Conservation (phyloP, 345 rosid genomes). For the Citrus reticulata region DNA sequence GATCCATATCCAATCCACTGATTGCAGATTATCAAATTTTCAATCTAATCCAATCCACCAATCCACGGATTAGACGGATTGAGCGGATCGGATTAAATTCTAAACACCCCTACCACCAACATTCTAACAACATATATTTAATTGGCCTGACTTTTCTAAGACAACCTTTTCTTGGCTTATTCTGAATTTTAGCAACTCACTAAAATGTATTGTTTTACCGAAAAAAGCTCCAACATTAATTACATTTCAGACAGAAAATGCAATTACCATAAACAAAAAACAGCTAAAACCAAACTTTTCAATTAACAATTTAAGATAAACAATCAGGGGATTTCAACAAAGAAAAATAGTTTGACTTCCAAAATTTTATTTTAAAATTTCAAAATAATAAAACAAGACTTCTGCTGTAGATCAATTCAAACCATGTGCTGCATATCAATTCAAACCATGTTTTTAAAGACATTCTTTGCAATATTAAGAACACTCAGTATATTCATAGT, state of each 20-base stretch:
- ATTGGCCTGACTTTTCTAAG: background rate
- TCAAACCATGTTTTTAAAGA: too few relatives aligned
- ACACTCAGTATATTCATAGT: too few relatives aligned
- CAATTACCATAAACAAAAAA: background rate
- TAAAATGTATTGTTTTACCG: background rate
- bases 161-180: background rate
- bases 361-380: background rate
- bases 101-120: background rate
- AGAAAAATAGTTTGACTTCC: too few relatives aligned
- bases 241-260: background rate
- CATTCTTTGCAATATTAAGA: too few relatives aligned
- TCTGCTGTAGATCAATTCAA: background rate
- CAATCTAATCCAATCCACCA: too few relatives aligned
- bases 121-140: background rate
- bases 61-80: too few relatives aligned
- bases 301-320: background rate
- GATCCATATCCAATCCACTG: too few relatives aligned
- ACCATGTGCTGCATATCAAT: too few relatives aligned
- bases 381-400: background rate
- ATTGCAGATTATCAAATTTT: too few relatives aligned
- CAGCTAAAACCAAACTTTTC: background rate
- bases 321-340: background rate
- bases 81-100: too few relatives aligned
- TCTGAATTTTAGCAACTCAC: too few relatives aligned
- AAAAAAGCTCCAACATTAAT: background rate